These are phyloP conservation scores for Phytophthora pinifolia DNA, from an alignment of 352 stramenopile species.

Conservation along the genomic window DNA sequence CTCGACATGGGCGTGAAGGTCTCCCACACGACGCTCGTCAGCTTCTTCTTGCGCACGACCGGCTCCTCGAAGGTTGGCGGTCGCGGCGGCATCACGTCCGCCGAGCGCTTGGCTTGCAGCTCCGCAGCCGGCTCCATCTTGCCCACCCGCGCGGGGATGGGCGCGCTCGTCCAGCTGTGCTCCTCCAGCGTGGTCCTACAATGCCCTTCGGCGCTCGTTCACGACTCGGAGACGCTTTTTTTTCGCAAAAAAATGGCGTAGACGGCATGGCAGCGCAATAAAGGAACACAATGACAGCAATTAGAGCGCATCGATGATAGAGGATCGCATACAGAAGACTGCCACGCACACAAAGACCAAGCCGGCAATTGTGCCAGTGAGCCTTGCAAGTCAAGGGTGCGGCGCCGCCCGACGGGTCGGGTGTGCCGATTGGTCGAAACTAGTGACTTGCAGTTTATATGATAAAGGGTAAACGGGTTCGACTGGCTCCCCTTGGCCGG, in stretches of 20 bases:
- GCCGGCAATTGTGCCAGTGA: constrained; percentile 27
- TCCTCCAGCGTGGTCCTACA: constrained; percentile 25
- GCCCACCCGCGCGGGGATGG: constrained; percentile 21
- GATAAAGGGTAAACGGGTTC: constrained; percentile 20
- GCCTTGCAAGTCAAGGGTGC: constrained; percentile 27
- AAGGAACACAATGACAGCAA: constrained; percentile 8
- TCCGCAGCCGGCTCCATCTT: constrained; percentile 46
- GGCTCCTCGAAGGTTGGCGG: constrained; percentile 44
- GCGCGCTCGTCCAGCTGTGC: constrained; percentile 20
- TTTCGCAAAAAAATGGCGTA: constrained; percentile 12
- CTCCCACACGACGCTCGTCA: constrained; percentile 83
- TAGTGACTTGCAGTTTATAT: constrained; percentile 9
- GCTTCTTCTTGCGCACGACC: constrained; percentile 71
- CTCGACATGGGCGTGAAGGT: constrained; percentile 76
- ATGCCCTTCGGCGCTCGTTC: constrained; percentile 16
- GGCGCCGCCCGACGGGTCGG: constrained; percentile 16
- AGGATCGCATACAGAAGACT: constrained; percentile 8
- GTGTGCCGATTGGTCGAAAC: constrained; percentile 22
- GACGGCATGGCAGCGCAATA: constrained; percentile 8
- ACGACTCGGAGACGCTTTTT: constrained; percentile 21
- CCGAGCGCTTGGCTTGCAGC: constrained; percentile 47
- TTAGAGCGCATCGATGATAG: constrained; percentile 8
- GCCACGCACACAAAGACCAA: constrained; percentile 28
- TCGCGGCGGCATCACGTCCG: constrained; percentile 38
- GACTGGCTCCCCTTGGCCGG: constrained; percentile 15